phyloP scores from a whole-genome alignment of 495 filamentous ascomycete genomes.

The Mycothermus thermophilus region DNA sequence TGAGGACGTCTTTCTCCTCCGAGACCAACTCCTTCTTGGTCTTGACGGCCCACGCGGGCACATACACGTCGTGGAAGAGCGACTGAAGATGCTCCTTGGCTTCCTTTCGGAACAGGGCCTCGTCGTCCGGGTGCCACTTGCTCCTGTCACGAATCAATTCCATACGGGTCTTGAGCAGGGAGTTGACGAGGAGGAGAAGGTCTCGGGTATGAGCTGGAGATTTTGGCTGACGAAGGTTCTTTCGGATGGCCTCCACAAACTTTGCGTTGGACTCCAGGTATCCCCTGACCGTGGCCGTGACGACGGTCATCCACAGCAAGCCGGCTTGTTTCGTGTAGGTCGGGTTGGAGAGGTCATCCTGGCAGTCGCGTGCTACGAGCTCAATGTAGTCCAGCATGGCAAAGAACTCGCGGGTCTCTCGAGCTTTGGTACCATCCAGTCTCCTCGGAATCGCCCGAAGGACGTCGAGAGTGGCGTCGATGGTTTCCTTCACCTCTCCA shows the following conservation, averaged over 20 bases:
- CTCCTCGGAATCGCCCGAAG: slow-evolving; percentile 28
- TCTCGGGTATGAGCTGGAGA: slow-evolving; percentile 28
- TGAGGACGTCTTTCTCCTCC: slow-evolving; percentile 20
- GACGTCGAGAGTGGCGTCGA: slow-evolving; percentile 33
- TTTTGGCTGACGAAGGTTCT: slow-evolving; percentile 27
- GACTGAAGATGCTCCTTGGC: slow-evolving; percentile 5
- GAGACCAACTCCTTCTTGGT: slow-evolving; percentile 11
- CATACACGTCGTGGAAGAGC: slow-evolving; percentile 27
- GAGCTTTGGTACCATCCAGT: slow-evolving; percentile 20
- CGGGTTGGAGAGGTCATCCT: slow-evolving; percentile 29
- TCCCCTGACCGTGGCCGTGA: slow-evolving; percentile 18
- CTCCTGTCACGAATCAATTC: slow-evolving; percentile 16
- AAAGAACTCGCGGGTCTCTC: too few species aligned
- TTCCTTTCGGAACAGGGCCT: slow-evolving; percentile 12
- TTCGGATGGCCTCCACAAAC: slow-evolving; percentile 23
- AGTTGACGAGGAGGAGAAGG: slow-evolving; percentile 28
- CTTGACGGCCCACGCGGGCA: slow-evolving; percentile 26
- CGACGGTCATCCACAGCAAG: slow-evolving; percentile 30
- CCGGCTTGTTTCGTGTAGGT: slow-evolving; percentile 34
- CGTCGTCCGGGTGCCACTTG: slow-evolving; percentile 14
- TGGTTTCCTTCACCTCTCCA: slow-evolving; percentile 37
- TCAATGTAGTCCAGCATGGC: slow-evolving; percentile 26
- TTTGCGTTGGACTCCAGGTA: slow-evolving; percentile 22
- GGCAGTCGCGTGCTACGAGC: slow-evolving; percentile 27
- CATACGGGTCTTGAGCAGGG: slow-evolving; percentile 23